Conservation (phyloP, 2,329 filamentous ascomycete species). For the Scedosporium apiospermum region DNA sequence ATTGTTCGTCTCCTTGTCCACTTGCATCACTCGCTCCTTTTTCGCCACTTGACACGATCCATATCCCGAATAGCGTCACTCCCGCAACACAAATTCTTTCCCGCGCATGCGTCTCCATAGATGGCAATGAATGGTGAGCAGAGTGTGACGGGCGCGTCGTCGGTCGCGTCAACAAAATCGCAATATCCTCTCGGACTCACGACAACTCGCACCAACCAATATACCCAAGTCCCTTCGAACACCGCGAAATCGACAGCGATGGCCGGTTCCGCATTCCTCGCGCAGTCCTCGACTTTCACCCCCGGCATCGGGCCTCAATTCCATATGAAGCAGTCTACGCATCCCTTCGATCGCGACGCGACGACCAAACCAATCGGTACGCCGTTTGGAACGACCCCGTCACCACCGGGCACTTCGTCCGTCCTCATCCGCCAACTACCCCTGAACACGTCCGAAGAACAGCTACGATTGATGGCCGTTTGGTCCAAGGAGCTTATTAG, state of each 20-base stretch:
- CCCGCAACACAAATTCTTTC: conserved; percentile 5
- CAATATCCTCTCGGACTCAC: conserved; percentile 6
- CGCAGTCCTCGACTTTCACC: not conserved
- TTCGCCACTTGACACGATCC: not conserved
- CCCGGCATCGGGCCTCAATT: conserved; percentile 1
- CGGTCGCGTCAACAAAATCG: conserved; percentile 15
- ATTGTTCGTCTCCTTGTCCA: not conserved
- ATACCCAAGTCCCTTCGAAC: not conserved
- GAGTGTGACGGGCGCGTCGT: conserved; percentile 14
- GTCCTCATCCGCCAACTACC: conserved; percentile 47
- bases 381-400: conserved; percentile 17
- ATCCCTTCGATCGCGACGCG: conserved; percentile 30
- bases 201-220: not conserved
- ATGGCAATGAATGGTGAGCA: conserved; percentile 20
- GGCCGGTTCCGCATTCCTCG: not conserved
- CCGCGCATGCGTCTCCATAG: conserved; percentile 17
- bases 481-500: conserved; percentile 47
- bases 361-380: conserved; percentile 27
- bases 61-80: not conserved
- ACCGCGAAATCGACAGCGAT: not conserved
- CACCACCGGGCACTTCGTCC: conserved; percentile 16
- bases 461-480: conserved; percentile 46
- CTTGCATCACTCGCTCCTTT: not conserved
- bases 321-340: not conserved
- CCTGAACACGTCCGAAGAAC: conserved; percentile 41